phyloP scores from a whole-genome alignment of 805 yeast species.

The Teunomyces panamensis region DNA sequence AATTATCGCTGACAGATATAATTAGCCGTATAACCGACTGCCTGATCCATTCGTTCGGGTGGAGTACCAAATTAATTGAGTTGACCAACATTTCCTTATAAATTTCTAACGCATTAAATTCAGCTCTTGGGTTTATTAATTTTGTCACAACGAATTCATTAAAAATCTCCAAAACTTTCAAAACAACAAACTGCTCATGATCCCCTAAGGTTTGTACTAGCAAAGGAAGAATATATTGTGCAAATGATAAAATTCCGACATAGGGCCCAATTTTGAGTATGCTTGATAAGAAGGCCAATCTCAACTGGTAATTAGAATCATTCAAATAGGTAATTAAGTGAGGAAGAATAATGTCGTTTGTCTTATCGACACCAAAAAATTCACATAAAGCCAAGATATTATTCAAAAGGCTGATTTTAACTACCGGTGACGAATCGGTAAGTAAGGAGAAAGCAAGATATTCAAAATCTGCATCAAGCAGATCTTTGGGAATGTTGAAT shows the following conservation, averaged over 20 bases:
- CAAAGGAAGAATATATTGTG: slow-evolving; percentile 84
- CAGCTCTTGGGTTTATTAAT: slow-evolving; percentile 32
- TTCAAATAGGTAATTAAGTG: slow-evolving; percentile 90
- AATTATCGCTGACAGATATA: slow-evolving; percentile 56
- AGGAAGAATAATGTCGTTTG: slow-evolving; percentile 84
- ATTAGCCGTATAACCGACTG: slow-evolving; percentile 63
- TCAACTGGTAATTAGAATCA: slow-evolving; percentile 64
- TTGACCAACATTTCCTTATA: slow-evolving; percentile 33
- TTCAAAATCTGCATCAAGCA: slow-evolving; percentile 57
- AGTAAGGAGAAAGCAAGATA: slow-evolving; percentile 60
- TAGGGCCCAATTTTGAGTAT: slow-evolving; percentile 73
- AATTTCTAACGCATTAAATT: slow-evolving; percentile 38
- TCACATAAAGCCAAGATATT: slow-evolving; percentile 76
- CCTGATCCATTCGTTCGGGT: slow-evolving; percentile 85
- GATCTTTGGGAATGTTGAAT: slow-evolving; percentile 34
- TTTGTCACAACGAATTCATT: slow-evolving; percentile 26
- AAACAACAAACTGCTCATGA: slow-evolving; percentile 76
- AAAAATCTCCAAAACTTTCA: slow-evolving; percentile 55
- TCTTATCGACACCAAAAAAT: slow-evolving; percentile 80
- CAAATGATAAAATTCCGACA: slow-evolving; percentile 78
- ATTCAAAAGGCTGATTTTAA: slow-evolving; percentile 64
- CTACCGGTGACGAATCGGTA: slow-evolving; percentile 65
- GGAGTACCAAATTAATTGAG: slow-evolving; percentile 59
- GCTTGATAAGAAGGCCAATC: slow-evolving; percentile 68
- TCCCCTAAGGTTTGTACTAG: slow-evolving; percentile 81